These are phyloP conservation scores for Hypoxylon sp. DNA, from an alignment of 2,329 filamentous ascomycete species.

Conservation along the genomic window DNA sequence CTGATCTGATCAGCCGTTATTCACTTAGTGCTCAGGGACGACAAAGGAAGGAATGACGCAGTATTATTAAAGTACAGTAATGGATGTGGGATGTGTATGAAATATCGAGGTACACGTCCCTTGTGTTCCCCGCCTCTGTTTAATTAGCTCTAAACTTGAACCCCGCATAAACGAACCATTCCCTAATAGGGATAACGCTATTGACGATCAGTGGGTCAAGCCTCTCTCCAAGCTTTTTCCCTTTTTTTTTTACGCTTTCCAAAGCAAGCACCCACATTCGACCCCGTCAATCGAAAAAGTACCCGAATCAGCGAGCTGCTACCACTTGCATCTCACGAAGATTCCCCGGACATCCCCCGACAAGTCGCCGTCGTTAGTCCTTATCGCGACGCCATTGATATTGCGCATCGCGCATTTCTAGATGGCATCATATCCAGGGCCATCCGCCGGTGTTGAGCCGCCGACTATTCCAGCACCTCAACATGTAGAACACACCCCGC, in stretches of 20 bases:
- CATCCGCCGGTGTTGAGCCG: slow-evolving; percentile 25
- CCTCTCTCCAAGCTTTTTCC: background rate
- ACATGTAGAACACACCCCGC: slow-evolving; percentile 14
- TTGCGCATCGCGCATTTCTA: slow-evolving; percentile 9
- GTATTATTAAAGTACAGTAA: too few relatives aligned
- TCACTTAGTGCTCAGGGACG: too few relatives aligned
- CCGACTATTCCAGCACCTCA: slow-evolving; percentile 13
- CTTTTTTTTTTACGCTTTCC: background rate
- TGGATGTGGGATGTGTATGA: too few relatives aligned
- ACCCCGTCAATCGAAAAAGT: too few relatives aligned
- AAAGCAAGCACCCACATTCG: background rate
- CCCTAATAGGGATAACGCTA: too few relatives aligned
- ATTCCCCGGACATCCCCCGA: slow-evolving; percentile 47
- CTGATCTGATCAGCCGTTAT: too few relatives aligned
- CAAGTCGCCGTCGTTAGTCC: slow-evolving; percentile 41
- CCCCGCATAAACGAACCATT: too few relatives aligned
- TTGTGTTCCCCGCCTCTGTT: too few relatives aligned
- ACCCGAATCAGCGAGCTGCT: slow-evolving; percentile 9
- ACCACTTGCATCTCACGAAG: slow-evolving; percentile 42
- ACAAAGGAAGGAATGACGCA: too few relatives aligned
- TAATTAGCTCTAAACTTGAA: too few relatives aligned
- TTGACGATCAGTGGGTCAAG: background rate
- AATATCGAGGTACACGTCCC: too few relatives aligned
- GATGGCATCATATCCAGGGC: slow-evolving; percentile 44
- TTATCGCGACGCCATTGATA: slow-evolving; percentile 14